These are phyloP conservation scores for Fusarium papillatum DNA, from an alignment of 2,329 filamentous ascomycete species.

Conservation along the genomic window DNA sequence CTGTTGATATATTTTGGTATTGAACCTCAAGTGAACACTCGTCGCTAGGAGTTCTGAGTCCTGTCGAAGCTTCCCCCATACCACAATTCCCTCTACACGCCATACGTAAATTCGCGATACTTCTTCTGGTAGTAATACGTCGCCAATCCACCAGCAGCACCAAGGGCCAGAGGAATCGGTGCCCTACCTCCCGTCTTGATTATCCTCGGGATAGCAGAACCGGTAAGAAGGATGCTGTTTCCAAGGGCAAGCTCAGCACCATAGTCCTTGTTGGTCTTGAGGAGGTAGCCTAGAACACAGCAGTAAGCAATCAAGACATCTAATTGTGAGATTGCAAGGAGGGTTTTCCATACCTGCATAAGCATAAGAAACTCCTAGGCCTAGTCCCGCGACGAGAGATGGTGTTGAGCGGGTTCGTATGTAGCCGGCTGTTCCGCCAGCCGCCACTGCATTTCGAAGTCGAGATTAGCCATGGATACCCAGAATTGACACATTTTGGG, in stretches of 20 bases:
- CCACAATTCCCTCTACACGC: constrained; percentile 44
- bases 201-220: constrained; percentile 53
- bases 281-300: constrained; percentile 50
- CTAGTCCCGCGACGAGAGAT: constrained; percentile 43
- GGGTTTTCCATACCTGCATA: constrained; percentile 37
- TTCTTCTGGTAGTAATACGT: constrained; percentile 59
- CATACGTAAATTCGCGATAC: constrained; percentile 55
- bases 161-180: constrained; percentile 52
- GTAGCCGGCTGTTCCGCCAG: constrained; percentile 42
- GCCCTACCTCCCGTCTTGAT: constrained; percentile 54
- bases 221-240: constrained; percentile 54
- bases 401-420: constrained; percentile 42
- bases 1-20: background rate
- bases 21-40: background rate
- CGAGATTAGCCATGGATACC: background rate
- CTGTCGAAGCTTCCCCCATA: too few species aligned
- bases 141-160: constrained; percentile 50
- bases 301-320: background rate
- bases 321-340: fast-evolving
- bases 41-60: background rate
- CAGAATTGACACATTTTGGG: fast-evolving
- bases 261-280: constrained; percentile 58
- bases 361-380: constrained; percentile 42
- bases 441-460: constrained; percentile 30
- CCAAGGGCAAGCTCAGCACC: constrained; percentile 56